Base-by-base conservation (phyloP, 2,329 filamentous ascomycete genomes). In the Fusarium circinatum region DNA sequence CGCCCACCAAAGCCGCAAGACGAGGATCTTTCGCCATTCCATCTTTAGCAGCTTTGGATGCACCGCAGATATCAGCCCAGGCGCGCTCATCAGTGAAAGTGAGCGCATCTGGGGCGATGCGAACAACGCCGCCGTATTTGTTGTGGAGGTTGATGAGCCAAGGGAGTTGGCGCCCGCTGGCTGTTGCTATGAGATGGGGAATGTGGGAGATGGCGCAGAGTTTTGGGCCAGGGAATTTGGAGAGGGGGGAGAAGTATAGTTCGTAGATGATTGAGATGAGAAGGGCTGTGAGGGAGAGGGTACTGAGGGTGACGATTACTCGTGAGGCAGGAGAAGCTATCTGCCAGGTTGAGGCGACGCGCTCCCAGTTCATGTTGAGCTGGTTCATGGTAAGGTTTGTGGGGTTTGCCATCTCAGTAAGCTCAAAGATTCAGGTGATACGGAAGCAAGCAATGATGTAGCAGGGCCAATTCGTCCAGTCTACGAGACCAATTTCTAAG, bases 11-110 rank as follows among this genome's bases (percentile, higher is more conserved):
- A 34, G 57, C 57, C 7, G 57, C 57, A 42, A 60, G 57, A 18
- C 57, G 57, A 8, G 57, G 45, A 41, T 60, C 57, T 20, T 60
- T 60, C 14, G 57, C 57, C 57, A 60, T 60, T 1, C 57, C 57
- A 54, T 60, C 36, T 26, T 60, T 60, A 0, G 57, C 57, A 8
- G 45, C 45, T 18, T 60, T 60, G 0, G 57, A 52, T 18, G 57
- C 57, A 5, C 57, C 57, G 17, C 57, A 60, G 8, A 60, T 60
- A 4, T 60, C 57, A 20, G 45, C 36, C 57, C 57, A 60, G 14
- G 57, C 57, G 5, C 57, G 57, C 57, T 60, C 57, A 42, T 60
- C 57, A 34, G 45, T 60, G 17, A 52, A 60, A 1, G 57, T 60
- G 0, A 60, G 45, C 8, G 57, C 57, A 1, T 60, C 57, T 13